These are phyloP conservation scores for Osmanthus fragrans DNA, from an alignment of 257 asterid species.

Conservation along the genomic window DNA sequence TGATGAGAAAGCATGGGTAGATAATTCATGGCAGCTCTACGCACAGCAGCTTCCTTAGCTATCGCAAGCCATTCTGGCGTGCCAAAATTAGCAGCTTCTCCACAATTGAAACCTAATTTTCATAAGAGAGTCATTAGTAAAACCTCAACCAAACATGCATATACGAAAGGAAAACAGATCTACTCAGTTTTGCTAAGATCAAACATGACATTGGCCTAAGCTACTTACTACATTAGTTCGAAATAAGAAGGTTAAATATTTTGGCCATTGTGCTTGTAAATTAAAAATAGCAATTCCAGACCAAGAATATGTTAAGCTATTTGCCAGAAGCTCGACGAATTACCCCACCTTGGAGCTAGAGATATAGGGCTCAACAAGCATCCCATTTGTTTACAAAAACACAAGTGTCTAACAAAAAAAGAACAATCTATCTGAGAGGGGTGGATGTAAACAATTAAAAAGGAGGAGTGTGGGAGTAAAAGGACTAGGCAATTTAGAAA, in stretches of 20 bases:
- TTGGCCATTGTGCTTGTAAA: not conserved
- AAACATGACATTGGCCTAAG: slow-evolving; percentile 1
- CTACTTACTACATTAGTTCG: slow-evolving; percentile 15
- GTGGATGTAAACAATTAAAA: not conserved
- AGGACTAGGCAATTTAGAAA: too few relatives aligned
- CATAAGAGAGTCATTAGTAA: not conserved
- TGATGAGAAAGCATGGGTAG: slow-evolving; percentile 99
- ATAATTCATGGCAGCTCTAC: slow-evolving; percentile 96
- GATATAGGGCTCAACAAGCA: not conserved
- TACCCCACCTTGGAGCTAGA: not conserved
- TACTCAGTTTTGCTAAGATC: not conserved
- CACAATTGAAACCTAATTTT: slow-evolving; percentile 87
- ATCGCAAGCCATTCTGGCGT: slow-evolving; percentile 93
- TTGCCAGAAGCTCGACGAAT: not conserved
- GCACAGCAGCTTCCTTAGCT: slow-evolving; percentile 98
- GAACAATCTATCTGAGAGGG: not conserved
- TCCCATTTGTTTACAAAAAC: not conserved
- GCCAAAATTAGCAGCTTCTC: slow-evolving; percentile 99
- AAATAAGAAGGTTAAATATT: not conserved
- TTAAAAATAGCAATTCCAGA: not conserved
- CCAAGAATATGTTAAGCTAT: not conserved
- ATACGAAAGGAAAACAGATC: not conserved
- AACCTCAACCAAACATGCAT: slow-evolving; percentile 8
- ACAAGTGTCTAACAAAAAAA: too few relatives aligned
- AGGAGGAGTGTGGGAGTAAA: not conserved